Evolutionary conservation across 371 early-diverging fungal species (phyloP).

Genomic region (Mortierella sp.): DNA sequence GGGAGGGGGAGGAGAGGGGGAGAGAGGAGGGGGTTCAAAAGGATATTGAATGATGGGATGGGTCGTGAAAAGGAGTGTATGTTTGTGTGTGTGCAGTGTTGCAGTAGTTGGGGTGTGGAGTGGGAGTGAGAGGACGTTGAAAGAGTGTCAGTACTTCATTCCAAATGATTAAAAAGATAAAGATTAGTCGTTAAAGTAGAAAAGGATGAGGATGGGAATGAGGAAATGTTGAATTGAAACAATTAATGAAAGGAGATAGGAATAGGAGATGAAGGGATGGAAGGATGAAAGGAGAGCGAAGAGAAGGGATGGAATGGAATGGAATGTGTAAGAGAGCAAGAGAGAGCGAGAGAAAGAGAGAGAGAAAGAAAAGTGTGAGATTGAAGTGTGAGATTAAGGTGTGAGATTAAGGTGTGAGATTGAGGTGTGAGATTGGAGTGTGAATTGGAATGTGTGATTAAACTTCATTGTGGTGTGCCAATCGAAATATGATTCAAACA

Average conservation of each 20-base stretch:
- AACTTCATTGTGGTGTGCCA: no score
- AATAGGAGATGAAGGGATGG: background rate
- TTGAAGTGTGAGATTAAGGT: no score
- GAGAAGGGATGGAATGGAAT: conserved; percentile 2
- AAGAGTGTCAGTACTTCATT: no score
- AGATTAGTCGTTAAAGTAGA: background rate
- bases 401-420: no score
- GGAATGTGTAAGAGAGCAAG: background rate
- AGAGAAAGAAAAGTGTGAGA: background rate
- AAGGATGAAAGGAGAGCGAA: background rate
- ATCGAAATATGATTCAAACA: no score
- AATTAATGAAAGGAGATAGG: background rate
- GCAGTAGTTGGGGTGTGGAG: conserved; percentile 1
- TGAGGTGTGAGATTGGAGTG: no score
- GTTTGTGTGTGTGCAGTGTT: background rate
- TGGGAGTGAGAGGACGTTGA: background rate
- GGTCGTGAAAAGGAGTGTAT: conserved; percentile 21
- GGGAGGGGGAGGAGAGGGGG: no score
- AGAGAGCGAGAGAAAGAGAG: background rate
- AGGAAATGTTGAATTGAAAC: background rate
- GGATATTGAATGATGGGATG: conserved; percentile 15
- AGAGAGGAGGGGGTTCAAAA: conserved; percentile 4
- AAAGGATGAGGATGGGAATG: background rate
- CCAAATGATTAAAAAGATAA: background rate
- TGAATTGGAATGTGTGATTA: no score